Base-by-base conservation (phyloP, 345 rosid species). In the Linum trigynum region DNA sequence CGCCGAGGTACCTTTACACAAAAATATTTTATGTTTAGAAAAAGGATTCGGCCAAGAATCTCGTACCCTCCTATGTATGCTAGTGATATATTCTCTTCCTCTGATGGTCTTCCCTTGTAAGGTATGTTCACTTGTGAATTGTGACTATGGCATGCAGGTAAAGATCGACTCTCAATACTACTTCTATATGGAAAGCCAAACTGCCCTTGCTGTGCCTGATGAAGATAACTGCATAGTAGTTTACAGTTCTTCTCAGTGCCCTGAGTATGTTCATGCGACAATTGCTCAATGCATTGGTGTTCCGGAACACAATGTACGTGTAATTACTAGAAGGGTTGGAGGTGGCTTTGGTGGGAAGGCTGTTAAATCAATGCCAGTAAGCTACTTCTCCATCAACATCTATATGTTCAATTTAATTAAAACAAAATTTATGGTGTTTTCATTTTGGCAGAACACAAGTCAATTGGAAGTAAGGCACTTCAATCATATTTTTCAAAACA, bases 271-370 rank as follows among this genome's bases (percentile, higher is more conserved):
- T 12, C 61, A 57, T 23, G 38, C 61, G 5, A 16, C 38, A 57
- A 57, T 57, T 57, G 61, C 61, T 17, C 36, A 57, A 57, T 57
- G 61, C 23, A 35, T 57, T 32, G 61, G 61, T 23, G 38, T 57
- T 57, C 61, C 61, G 4, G 61, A 57, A 12, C 61, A 57, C 23
- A 57, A 57, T 57, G 61, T 57, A 57, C 61, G 61, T 8, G 61
- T 57, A 37, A 57, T 57, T 57, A 57, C 61, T 7, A 23, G 61
- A 57, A n/a, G 61, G 23, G 61, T 57, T 37, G 61, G 61, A 57
- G 61, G 61, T 5, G 61, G 61, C 61, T 57, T 57, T 57, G 61
- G 61, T 37, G 61, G 61, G 35, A 57, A 57, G 61, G 61, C 61
- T 3, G 23, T 57, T 17, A 57, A 57, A 17, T 32, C 61, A n/a